Evolutionary conservation across 2,329 filamentous ascomycete species (phyloP), one percentile per base, ranked within the genome.

Genomic region (Dactylonectria macrodidyma): DNA sequence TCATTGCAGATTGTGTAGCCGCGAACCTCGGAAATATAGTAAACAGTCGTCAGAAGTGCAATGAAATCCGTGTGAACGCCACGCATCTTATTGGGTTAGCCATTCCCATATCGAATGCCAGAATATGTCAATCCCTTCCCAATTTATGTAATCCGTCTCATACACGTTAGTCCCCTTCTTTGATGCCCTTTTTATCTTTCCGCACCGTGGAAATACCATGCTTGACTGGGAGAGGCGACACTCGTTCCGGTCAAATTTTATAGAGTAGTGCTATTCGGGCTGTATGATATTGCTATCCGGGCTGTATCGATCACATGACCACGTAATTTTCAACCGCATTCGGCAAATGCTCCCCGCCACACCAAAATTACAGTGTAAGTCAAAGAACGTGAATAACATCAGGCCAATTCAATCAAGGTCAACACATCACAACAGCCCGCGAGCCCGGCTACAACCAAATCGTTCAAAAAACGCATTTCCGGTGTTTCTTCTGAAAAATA

Each of bases 21-120:
- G 34, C 16, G 41, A 54, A 41, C n/a, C 33, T 16, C 22, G 30
- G 22, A 48, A 48, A 19, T 24, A 60, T 36, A 55, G 56, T 36
- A 48, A 51, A 33, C 33, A 50, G 34, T 52, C 33, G 44, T 59
- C 57, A 61, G 14, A 34, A 51, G 46, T 61, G 41, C 41, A 52
- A n/a, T 46, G 46, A 50, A 60, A 14, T 33, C 51, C 38, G 16
- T 54, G 26, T 26, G 50, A 65, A 61, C 63, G 57, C 63, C 57
- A 6, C 22, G 12, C 24, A 9, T 34, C 38, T 19, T 34, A 22
- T 19, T 38, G 10, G 26, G 16, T 9, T 24, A 14, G 50, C 41
- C 59, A 56, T 46, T 16, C 52, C 60, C 60, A 33, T 30, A 41
- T 50, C 33, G 51, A 62, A 57, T 62, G n/a, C 52, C 60, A 41